Percentiles rank a stretch among this genome's conserved stretches.
phyloP scores from a whole-genome alignment of 1,284 basidiomycete species.

The Puccinia novopanici region DNA sequence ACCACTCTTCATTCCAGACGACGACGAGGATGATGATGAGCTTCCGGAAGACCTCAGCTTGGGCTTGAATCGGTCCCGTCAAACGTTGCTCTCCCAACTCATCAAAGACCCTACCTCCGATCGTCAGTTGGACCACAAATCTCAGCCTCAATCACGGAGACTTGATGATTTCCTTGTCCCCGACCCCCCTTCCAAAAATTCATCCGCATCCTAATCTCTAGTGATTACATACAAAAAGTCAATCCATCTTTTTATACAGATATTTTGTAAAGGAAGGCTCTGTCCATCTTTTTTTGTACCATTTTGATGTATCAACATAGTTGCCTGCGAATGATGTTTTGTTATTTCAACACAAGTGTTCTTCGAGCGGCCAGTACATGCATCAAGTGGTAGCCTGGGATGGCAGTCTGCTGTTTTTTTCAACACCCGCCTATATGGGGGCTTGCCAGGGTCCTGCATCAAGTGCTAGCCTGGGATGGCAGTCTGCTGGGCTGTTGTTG shows the following conservation, averaged over 20 bases:
- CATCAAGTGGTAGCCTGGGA: too few relatives aligned
- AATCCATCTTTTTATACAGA: not conserved
- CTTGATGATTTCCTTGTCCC: constrained; percentile 34
- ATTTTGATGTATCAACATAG: too few relatives aligned
- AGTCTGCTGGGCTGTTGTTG: too few relatives aligned
- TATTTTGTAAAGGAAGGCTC: not conserved
- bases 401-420: too few relatives aligned
- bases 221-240: not conserved
- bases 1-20: constrained; percentile 33
- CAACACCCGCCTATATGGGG: too few relatives aligned
- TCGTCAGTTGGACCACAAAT: constrained; percentile 36
- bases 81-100: constrained; percentile 23
- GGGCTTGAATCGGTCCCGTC: constrained; percentile 14
- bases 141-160: constrained; percentile 24
- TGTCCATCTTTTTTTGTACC: too few relatives aligned
- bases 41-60: constrained; percentile 10
- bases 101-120: constrained; percentile 38
- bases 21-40: constrained; percentile 26
- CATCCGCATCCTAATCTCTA: not conserved
- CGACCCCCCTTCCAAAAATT: constrained; percentile 9
- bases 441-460: too few relatives aligned
- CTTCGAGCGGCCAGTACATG: too few relatives aligned
- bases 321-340: too few relatives aligned
- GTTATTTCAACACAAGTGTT: too few relatives aligned
- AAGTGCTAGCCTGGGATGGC: too few relatives aligned